A percentile compares a stretch with the other conserved stretches of the same genome.
Conservation (phyloP, 208 protist genomes). For the Acanthamoeba polyphaga region DNA sequence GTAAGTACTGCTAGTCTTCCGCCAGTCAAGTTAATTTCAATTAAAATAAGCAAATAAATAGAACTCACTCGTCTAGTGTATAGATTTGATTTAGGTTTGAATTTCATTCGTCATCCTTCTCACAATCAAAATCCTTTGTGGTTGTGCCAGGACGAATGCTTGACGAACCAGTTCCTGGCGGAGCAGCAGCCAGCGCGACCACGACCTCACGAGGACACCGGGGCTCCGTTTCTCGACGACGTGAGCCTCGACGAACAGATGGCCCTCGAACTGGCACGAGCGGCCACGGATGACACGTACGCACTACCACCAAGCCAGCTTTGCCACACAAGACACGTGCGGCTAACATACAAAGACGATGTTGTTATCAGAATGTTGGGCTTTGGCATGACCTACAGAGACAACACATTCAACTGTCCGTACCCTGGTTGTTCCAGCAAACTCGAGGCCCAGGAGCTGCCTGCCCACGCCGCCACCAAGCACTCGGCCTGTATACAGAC, state of each 20-base stretch:
- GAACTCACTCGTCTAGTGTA: too few species aligned
- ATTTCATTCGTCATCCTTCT: neutral
- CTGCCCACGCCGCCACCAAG: constrained; percentile 8
- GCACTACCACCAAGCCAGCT: neutral
- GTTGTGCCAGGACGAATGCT: neutral
- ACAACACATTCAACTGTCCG: neutral
- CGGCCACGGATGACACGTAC: neutral
- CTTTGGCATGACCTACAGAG: neutral
- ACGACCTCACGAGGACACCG: neutral
- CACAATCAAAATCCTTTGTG: neutral
- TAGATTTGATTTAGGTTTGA: neutral
- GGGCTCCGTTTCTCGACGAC: neutral
- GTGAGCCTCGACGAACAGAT: constrained; percentile 18
- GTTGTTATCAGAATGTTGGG: neutral
- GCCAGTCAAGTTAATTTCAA: too few species aligned
- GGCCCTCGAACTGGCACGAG: constrained; percentile 2
- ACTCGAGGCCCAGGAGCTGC: constrained; percentile 49
- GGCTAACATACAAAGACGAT: neutral
- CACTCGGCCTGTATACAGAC: constrained; percentile 41
- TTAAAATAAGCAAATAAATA: neutral
- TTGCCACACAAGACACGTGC: neutral
- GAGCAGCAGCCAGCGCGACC: neutral
- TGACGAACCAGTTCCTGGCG: constrained; percentile 55
- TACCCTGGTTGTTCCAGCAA: constrained; percentile 9
- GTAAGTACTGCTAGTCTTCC: neutral